Percentiles rank a stretch among this genome's conserved stretches.
These are phyloP conservation scores for Apiotrichum laibachii DNA, from an alignment of 1,284 basidiomycete genomes.

Conservation along the genomic window DNA sequence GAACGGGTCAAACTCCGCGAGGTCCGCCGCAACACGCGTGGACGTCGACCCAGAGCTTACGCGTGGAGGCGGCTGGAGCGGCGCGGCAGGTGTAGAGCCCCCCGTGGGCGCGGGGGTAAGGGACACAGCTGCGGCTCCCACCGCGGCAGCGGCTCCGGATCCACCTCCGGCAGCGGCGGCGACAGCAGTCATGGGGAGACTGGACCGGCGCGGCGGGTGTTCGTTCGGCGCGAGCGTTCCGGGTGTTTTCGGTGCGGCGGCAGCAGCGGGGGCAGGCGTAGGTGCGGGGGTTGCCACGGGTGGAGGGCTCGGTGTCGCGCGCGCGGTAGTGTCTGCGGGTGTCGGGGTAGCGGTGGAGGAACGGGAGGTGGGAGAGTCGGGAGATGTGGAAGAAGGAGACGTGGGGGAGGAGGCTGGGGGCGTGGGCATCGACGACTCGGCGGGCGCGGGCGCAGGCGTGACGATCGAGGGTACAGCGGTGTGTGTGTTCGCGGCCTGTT, in stretches of 20 bases:
- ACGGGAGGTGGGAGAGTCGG: background rate
- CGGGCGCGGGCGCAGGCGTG: background rate
- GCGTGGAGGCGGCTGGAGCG: background rate
- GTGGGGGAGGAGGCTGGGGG: background rate
- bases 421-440: no score
- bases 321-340: constrained; percentile 11
- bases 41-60: background rate
- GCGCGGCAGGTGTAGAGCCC: background rate
- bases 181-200: background rate
- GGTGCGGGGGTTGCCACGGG: background rate
- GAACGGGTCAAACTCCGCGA: constrained; percentile 48
- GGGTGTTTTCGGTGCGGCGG: background rate
- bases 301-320: background rate
- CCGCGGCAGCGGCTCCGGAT: no score
- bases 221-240: background rate
- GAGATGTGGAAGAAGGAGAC: background rate
- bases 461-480: background rate
- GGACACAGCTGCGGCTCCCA: no score
- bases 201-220: background rate
- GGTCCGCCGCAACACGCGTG: constrained; percentile 17
- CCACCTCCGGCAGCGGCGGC: no score
- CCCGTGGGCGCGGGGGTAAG: constrained; percentile 6
- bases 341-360: constrained; percentile 10
- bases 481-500: background rate
- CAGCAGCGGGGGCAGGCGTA: background rate